Conservation (phyloP, 306 rosid species). For the Carpinus viminea region DNA sequence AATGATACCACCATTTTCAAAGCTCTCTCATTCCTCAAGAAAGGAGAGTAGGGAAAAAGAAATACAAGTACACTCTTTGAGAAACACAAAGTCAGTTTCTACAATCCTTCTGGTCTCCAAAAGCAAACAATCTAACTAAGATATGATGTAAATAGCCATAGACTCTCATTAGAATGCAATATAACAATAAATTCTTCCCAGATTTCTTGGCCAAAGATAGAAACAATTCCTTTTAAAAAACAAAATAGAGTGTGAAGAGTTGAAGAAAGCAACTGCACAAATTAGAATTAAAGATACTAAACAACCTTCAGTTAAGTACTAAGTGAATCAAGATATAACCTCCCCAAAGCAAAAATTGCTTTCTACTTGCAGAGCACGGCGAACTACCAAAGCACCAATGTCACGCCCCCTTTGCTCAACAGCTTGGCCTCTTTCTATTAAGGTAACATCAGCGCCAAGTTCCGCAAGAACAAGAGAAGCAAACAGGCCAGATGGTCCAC, state of each 20-base stretch:
- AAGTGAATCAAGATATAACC: constrained; percentile 59
- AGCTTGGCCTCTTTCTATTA: constrained; percentile 96
- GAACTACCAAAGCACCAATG: constrained; percentile 84
- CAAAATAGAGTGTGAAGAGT: background rate
- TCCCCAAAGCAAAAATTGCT: constrained; percentile 99
- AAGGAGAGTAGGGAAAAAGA: background rate
- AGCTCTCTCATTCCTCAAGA: background rate
- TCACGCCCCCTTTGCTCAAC: constrained; percentile 95
- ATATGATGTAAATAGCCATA: background rate
- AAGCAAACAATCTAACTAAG: background rate
- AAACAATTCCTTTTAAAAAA: background rate
- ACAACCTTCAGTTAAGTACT: constrained; percentile 21
- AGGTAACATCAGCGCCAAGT: constrained; percentile 89
- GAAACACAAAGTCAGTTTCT: background rate
- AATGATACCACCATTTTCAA: background rate
- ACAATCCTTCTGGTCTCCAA: background rate
- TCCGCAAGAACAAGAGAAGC: constrained; percentile 91
- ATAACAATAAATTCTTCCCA: background rate
- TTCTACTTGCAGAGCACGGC: constrained; percentile 64
- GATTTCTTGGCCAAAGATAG: background rate
- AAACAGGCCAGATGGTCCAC: constrained; percentile 94
- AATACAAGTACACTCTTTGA: background rate
- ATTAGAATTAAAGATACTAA: constrained; percentile 5
- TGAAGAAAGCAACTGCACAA: background rate
- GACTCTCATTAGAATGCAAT: background rate